A percentile compares a stretch with the other conserved stretches of the same genome.
phyloP scores from a whole-genome alignment of 257 asterid genomes.

The Echites panduratus region DNA sequence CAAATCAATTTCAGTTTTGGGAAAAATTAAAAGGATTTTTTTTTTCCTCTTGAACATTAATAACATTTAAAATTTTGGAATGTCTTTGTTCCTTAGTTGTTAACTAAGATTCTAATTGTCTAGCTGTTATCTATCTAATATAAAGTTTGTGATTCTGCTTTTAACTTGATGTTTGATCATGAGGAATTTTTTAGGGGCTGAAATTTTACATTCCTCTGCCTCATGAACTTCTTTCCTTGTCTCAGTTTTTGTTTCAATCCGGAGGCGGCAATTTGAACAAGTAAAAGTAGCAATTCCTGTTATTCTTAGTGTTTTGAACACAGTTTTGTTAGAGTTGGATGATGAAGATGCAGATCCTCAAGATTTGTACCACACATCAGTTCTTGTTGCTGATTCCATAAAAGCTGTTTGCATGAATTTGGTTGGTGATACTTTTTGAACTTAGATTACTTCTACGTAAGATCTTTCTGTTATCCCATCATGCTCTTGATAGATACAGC shows the following conservation, averaged over 20 bases:
- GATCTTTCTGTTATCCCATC: constrained; percentile 18
- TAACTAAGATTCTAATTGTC: neutral
- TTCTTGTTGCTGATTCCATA: constrained; percentile 57
- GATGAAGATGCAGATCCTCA: constrained; percentile 42
- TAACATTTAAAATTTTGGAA: neutral
- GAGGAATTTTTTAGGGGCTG: neutral
- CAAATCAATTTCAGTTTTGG: neutral
- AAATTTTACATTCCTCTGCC: neutral
- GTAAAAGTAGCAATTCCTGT: constrained; percentile 69
- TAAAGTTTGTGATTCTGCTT: neutral
- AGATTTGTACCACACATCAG: constrained; percentile 45
- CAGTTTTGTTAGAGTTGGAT: constrained; percentile 31
- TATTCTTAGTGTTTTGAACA: constrained; percentile 52
- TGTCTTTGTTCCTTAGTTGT: neutral
- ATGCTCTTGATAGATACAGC: constrained; percentile 16
- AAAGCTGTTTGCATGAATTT: constrained; percentile 45
- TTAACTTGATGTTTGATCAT: neutral
- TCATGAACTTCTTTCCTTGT: constrained; percentile 24
- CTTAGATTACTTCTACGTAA: constrained; percentile 10
- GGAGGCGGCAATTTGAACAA: constrained; percentile 65
- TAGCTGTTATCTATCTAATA: neutral
- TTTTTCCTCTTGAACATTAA: neutral
- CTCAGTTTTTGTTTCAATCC: constrained; percentile 57
- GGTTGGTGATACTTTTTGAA: constrained; percentile 41
- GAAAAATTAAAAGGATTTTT: neutral